Evolutionary conservation across 352 stramenopile genomes (phyloP), one percentile per base, ranked within the genome.

Genomic region (Phytopythium kandeliae): DNA sequence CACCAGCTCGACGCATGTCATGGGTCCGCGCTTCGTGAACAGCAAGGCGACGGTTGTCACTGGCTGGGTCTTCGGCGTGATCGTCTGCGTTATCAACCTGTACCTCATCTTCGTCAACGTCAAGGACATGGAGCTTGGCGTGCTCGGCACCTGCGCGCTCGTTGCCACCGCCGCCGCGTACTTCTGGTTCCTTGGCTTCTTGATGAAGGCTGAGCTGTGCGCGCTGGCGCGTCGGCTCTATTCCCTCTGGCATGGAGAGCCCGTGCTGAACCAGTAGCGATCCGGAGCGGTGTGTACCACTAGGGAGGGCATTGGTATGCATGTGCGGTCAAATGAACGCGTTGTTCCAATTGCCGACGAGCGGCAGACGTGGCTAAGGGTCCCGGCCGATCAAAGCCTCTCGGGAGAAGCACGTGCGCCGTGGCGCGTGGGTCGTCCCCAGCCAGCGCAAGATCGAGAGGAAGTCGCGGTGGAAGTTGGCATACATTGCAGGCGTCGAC

Each of bases 11-110:
- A 57, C 48, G 41, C 65, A 62, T 12, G 68, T 92, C 45, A 97
- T 97, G 90, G 90, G 89, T 15, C 10, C 37, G 19, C 48, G 70
- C 36, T 91, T 91, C 44, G 76, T 58, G 2, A 90, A 90, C 52
- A 73, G 50, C 54, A 69, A 55, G 26, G 34, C 50, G 8, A 72
- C 68, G 6, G 71, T 86, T 35, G 37, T 62, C 8, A 48, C 66
- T 13, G 82, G 82, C 38, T 92, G 78, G 82, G 0, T 73, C 11
- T 51, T 88, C 2, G 78, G 77, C 4, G 60, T 59, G 0, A 35
- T 91, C 24, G 80, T 92, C 36, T 90, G 78, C 42, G 53, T 74
- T 38, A 85, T 89, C 61, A 91, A 92, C 51, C 55, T 92, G 48
- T 89, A 88, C 67, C 62, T 90, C 48, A 72, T 90, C 41, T 71